These are phyloP conservation scores for Ustilago hordei DNA, from an alignment of 1,284 basidiomycete species.

Conservation along the genomic window DNA sequence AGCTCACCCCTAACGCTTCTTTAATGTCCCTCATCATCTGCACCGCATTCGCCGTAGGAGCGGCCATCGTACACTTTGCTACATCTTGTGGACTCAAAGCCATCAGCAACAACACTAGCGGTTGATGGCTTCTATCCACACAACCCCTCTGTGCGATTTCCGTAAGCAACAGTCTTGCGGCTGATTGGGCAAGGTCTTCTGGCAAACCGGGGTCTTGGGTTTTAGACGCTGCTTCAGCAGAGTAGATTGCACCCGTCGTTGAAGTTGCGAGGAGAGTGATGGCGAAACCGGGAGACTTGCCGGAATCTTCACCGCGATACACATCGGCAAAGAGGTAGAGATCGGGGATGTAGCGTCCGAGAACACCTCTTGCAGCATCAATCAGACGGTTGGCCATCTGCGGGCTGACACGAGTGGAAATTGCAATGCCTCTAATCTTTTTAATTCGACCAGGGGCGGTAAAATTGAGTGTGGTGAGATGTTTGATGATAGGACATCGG, in stretches of 20 bases:
- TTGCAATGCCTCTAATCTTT: constrained; percentile 92
- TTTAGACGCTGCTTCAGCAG: constrained; percentile 83
- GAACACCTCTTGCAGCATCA: constrained; percentile 86
- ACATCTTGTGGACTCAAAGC: constrained; percentile 95
- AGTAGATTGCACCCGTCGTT: constrained; percentile 89
- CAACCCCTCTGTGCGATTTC: constrained; percentile 88
- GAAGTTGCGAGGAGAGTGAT: constrained; percentile 90
- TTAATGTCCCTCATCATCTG: constrained; percentile 89
- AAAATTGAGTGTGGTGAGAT: constrained; percentile 86
- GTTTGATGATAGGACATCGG: constrained; percentile 88
- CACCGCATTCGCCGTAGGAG: constrained; percentile 80
- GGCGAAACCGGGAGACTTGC: constrained; percentile 96
- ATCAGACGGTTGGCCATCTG: constrained; percentile 99
- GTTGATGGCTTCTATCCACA: constrained; percentile 89
- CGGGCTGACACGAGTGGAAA: constrained; percentile 82
- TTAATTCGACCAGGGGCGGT: constrained; percentile 89
- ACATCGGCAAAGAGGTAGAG: constrained; percentile 98
- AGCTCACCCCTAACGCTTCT: constrained; percentile 80
- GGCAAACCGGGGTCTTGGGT: constrained; percentile 74
- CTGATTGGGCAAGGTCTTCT: constrained; percentile 88
- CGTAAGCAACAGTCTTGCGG: constrained; percentile 80
- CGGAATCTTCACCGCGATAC: constrained; percentile 95
- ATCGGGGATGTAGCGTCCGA: constrained; percentile 97
- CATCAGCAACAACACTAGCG: constrained; percentile 89
- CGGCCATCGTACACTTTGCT: constrained; percentile 85